Evolutionary conservation across 768 basidiomycete species (phyloP).

Genomic region (Suillus decipiens): DNA sequence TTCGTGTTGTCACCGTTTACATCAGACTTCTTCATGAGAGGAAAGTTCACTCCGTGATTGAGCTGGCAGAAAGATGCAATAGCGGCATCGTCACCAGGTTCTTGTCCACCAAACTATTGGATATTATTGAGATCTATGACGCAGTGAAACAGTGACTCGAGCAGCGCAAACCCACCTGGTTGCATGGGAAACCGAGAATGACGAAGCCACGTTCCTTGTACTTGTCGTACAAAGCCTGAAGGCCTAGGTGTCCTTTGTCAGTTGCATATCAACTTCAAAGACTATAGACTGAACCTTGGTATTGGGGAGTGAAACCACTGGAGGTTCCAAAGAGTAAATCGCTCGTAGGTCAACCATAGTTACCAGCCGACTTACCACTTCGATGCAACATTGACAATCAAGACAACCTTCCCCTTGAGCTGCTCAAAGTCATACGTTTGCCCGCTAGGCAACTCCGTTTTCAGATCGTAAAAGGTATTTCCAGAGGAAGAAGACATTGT

Average conservation of each 20-base stretch:
- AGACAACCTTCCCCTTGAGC: constrained; percentile 74
- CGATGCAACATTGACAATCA: constrained; percentile 79
- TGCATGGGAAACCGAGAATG: constrained; percentile 90
- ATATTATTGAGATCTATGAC: not conserved
- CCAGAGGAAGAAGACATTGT: constrained; percentile 23
- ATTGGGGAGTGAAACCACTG: constrained; percentile 86
- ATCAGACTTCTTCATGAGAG: constrained; percentile 89
- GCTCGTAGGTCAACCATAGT: not conserved
- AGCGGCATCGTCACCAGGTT: constrained; percentile 77
- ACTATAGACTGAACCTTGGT: constrained; percentile 49
- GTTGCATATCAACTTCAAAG: not conserved
- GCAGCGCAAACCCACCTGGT: constrained; percentile 54
- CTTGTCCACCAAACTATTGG: constrained; percentile 78
- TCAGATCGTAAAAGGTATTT: constrained; percentile 64
- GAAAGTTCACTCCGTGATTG: constrained; percentile 91
- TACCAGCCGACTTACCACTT: constrained; percentile 46
- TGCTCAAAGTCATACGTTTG: constrained; percentile 63
- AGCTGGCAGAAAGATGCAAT: constrained; percentile 73
- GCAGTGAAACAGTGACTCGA: not conserved
- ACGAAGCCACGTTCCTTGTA: constrained; percentile 76
- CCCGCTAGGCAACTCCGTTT: constrained; percentile 60
- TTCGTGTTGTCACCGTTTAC: constrained; percentile 89
- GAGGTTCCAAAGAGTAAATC: constrained; percentile 4
- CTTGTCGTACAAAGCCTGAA: constrained; percentile 80
- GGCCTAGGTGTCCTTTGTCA: constrained; percentile 42